Percentiles rank a stretch among this genome's conserved stretches.
Evolutionary conservation across 1,139 yeast genomes (phyloP).

Genomic region (Pichia inconspicua): DNA sequence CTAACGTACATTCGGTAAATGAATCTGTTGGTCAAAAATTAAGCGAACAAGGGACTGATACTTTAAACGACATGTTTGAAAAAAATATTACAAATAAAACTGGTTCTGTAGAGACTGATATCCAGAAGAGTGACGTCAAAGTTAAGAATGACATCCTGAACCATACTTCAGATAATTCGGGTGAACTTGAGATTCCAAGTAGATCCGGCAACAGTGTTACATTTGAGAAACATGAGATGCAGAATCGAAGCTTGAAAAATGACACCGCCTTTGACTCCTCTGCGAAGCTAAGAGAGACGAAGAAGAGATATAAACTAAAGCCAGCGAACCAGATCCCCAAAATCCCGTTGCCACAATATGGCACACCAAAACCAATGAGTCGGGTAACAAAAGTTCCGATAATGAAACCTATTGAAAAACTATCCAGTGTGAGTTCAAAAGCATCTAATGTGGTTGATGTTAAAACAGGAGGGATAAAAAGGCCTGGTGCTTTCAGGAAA

Average conservation of each 20-base stretch:
- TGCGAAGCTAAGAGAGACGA: not conserved
- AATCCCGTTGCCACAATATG: slow-evolving; percentile 15
- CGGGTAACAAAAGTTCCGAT: slow-evolving; percentile 3
- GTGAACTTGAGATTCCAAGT: too few species aligned
- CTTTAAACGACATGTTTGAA: not conserved
- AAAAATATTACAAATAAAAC: too few species aligned
- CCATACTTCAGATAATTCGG: too few species aligned
- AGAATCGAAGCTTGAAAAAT: not conserved
- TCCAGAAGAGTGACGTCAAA: too few species aligned
- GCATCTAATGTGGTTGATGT: not conserved
- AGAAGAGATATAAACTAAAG: not conserved
- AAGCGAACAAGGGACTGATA: not conserved
- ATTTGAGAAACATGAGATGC: too few species aligned
- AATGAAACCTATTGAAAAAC: slow-evolving; percentile 1
- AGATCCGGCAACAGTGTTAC: too few species aligned
- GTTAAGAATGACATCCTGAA: too few species aligned
- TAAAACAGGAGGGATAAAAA: not conserved
- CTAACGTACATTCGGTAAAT: too few species aligned
- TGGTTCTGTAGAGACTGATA: too few species aligned
- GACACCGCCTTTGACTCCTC: not conserved
- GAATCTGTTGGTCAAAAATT: not conserved
- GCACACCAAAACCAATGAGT: slow-evolving; percentile 5
- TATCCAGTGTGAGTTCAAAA: slow-evolving; percentile 8
- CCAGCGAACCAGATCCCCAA: not conserved
- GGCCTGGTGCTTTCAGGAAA: slow-evolving; percentile 22